phyloP scores from a whole-genome alignment of 176 grass and related monocot genomes.

The Raddia distichophylla region DNA sequence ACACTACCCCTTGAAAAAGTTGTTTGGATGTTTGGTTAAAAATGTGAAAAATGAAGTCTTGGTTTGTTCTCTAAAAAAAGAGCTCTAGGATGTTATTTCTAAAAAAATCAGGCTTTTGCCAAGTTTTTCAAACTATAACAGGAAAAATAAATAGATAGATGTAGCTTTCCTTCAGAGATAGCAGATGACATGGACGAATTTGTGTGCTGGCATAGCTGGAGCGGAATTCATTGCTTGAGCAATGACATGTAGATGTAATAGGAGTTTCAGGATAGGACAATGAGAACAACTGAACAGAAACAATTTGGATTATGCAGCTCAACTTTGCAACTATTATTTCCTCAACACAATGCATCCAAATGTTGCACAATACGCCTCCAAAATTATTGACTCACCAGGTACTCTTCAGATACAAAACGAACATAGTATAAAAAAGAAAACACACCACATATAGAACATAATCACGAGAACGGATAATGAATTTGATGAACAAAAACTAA shows the following conservation, averaged over 20 bases:
- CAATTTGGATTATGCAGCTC: constrained; percentile 12
- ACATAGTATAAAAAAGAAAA: constrained; percentile 16
- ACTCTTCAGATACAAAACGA: neutral
- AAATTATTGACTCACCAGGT: too few relatives aligned
- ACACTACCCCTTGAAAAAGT: neutral
- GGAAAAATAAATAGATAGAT: neutral
- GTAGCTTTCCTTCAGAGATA: constrained; percentile 5
- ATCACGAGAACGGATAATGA: neutral
- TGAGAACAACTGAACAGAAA: constrained; percentile 8
- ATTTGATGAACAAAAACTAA: neutral
- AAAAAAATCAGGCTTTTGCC: neutral
- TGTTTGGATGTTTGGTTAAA: constrained; percentile 5
- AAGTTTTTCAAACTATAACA: neutral
- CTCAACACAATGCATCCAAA: neutral
- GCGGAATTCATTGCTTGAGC: neutral
- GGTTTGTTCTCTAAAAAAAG: neutral
- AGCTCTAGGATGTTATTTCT: neutral
- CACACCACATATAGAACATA: constrained; percentile 2
- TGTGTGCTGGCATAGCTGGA: neutral
- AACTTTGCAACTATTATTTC: neutral
- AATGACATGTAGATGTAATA: neutral
- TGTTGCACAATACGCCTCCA: too few relatives aligned
- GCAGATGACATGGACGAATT: neutral
- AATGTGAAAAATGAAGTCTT: neutral
- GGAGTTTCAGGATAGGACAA: constrained; percentile 1